Conservation (phyloP, 805 yeast genomes). For the Wickerhamomyces subpelliculosus region DNA sequence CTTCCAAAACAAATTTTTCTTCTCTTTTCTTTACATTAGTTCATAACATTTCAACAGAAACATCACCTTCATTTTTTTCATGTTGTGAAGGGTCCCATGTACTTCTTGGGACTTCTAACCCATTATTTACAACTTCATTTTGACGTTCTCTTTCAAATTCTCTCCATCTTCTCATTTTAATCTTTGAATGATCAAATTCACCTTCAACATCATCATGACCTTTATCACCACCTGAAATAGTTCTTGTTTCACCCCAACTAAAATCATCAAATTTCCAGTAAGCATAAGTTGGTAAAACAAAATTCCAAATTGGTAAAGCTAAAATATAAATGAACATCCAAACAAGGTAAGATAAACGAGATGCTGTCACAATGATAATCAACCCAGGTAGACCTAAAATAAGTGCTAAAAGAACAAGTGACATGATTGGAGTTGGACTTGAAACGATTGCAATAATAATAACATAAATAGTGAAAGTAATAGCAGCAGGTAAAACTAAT, state of each 20-base stretch:
- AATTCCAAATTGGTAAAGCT: conserved; percentile 93
- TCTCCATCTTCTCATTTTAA: conserved; percentile 90
- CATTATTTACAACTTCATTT: conserved; percentile 2
- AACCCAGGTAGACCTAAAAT: conserved; percentile 84
- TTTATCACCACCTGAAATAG: conserved; percentile 64
- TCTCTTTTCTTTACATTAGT: too few relatives aligned
- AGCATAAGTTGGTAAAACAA: conserved; percentile 78
- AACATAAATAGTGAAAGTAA: conserved; percentile 76
- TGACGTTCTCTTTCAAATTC: conserved; percentile 72
- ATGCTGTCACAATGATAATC: conserved; percentile 73
- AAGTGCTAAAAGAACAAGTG: conserved; percentile 68
- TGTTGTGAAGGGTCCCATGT: conserved; percentile 22
- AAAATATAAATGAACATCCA: conserved; percentile 76
- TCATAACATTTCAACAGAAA: conserved; percentile 6
- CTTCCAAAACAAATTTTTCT: too few relatives aligned
- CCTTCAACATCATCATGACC: conserved; percentile 70
- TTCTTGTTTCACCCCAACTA: conserved; percentile 93
- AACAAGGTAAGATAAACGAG: conserved; percentile 59
- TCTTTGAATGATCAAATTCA: conserved; percentile 84
- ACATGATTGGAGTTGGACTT: conserved; percentile 68
- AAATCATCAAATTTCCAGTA: conserved; percentile 96
- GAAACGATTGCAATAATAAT: conserved; percentile 63
- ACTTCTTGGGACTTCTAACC: conserved; percentile 18
- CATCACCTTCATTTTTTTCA: conserved; percentile 6
- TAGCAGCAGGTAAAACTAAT: conserved; percentile 81